phyloP scores from a whole-genome alignment of 345 rosid species.

The Murraya paniculata region DNA sequence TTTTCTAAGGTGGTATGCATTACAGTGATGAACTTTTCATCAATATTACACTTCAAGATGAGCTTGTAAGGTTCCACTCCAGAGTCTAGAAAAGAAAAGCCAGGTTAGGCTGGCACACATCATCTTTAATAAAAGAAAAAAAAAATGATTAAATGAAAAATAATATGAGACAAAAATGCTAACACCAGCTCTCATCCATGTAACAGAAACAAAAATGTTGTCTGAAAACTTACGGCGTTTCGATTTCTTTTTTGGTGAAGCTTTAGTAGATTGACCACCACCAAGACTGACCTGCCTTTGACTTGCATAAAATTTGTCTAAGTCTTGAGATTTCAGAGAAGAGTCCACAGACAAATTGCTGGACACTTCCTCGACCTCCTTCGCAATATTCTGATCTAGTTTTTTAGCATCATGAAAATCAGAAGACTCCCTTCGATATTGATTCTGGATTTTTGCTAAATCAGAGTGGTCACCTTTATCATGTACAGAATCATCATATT shows the following conservation, averaged over 20 bases:
- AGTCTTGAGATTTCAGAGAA: slow-evolving; percentile 22
- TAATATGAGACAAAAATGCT: background rate
- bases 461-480: slow-evolving; percentile 30
- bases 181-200: background rate
- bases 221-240: slow-evolving; percentile 66
- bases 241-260: slow-evolving; percentile 54
- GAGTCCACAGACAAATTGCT: slow-evolving; percentile 26
- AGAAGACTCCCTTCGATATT: slow-evolving; percentile 28
- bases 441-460: slow-evolving; percentile 18
- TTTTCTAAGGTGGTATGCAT: background rate
- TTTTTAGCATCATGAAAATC: slow-evolving; percentile 25
- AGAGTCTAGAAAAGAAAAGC: background rate
- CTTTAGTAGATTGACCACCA: slow-evolving; percentile 43
- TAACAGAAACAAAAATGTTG: slow-evolving; percentile 16
- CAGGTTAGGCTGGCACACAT: background rate
- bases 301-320: slow-evolving; percentile 17
- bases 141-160: background rate
- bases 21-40: background rate
- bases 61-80: background rate
- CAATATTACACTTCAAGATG: background rate
- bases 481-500: slow-evolving; percentile 48
- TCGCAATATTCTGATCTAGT: slow-evolving; percentile 33
- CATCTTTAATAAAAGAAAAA: background rate
- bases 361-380: slow-evolving; percentile 35
- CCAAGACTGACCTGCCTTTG: slow-evolving; percentile 17